Conservation (phyloP, 169 alveolate genomes). For the Perkinsus chesapeaki region DNA sequence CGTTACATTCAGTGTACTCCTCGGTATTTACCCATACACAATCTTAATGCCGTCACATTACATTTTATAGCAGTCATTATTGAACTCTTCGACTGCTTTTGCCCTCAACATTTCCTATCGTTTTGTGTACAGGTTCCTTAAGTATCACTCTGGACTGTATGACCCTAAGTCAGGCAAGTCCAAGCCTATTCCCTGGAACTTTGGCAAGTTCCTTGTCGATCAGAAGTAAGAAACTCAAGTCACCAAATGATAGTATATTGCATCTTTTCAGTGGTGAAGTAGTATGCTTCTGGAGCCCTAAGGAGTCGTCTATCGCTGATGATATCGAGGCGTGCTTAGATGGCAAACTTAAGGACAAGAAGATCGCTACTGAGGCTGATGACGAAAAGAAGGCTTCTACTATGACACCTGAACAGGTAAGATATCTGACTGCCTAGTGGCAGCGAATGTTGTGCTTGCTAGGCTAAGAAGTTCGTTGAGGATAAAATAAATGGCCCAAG, state of each 20-base stretch:
- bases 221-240: too few species aligned
- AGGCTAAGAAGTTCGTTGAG: not conserved
- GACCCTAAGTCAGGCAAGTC: not conserved
- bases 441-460: not conserved
- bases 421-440: not conserved
- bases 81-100: too few species aligned
- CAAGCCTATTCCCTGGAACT: not conserved
- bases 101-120: too few species aligned
- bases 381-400: not conserved
- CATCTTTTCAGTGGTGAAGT: not conserved
- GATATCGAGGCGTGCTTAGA: not conserved
- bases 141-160: not conserved
- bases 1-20: too few species aligned
- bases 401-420: not conserved
- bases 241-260: too few species aligned
- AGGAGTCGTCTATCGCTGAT: not conserved
- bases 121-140: not conserved
- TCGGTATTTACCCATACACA: too few species aligned
- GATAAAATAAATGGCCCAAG: not conserved
- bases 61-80: too few species aligned
- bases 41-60: too few species aligned
- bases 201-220: not conserved
- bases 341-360: not conserved
- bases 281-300: not conserved
- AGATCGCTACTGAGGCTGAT: not conserved